phyloP scores from a whole-genome alignment of 352 stramenopile species.

The Pythium periplocum region DNA sequence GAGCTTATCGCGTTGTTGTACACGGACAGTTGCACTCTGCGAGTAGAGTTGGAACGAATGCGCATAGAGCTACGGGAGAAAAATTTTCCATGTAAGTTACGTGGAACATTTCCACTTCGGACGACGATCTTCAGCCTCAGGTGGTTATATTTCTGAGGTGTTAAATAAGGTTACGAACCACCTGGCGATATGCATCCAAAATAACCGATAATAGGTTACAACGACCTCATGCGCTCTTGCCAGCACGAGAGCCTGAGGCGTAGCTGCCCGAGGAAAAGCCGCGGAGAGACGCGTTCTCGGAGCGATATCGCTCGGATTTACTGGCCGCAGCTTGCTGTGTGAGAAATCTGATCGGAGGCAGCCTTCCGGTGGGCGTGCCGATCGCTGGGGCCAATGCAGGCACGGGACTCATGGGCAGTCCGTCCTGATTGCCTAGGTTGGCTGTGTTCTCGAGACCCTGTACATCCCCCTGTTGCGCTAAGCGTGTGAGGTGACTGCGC shows the following conservation, averaged over 20 bases:
- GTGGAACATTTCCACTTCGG: too few species aligned
- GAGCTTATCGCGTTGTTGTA: too few species aligned
- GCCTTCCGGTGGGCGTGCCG: conserved; percentile 28
- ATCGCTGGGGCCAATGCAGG: conserved; percentile 2
- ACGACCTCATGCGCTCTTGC: conserved; percentile 46
- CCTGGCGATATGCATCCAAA: conserved; percentile 9
- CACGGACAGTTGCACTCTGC: too few species aligned
- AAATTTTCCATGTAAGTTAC: too few species aligned
- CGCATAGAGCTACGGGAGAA: too few species aligned
- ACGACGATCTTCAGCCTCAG: too few species aligned
- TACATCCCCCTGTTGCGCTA: too few species aligned
- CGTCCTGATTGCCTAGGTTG: conserved; percentile 1
- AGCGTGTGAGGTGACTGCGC: neutral
- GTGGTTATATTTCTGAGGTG: conserved; percentile 6
- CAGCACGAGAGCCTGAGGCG: conserved; percentile 22
- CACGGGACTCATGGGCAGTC: neutral
- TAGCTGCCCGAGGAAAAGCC: conserved; percentile 35
- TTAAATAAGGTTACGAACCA: conserved; percentile 25
- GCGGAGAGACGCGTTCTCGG: conserved; percentile 11
- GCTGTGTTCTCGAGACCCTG: neutral
- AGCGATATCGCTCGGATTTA: conserved; percentile 23
- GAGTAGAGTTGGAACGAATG: too few species aligned
- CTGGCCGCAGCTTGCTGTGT: conserved; percentile 54
- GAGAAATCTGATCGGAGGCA: conserved; percentile 75
- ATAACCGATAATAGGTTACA: conserved; percentile 16